Percentiles rank a stretch among this genome's conserved stretches.
phyloP scores from a whole-genome alignment of 805 yeast species.

The Yarrowia hollandica region DNA sequence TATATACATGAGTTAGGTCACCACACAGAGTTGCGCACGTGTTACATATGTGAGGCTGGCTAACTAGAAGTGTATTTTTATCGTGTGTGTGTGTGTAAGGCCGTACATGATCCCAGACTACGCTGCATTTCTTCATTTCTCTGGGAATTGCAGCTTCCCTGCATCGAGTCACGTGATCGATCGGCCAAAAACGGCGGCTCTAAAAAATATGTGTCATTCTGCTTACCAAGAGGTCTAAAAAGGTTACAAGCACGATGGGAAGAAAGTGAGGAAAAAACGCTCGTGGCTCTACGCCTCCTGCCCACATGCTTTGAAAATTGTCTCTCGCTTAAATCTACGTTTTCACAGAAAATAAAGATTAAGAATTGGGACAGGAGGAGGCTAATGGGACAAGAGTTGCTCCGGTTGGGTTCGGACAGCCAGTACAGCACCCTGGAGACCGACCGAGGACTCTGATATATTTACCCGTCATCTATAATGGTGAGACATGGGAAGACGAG shows the following conservation, averaged over 20 bases:
- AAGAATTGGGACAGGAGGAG: slow-evolving; percentile 17
- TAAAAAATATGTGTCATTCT: neutral
- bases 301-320: neutral
- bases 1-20: too few species aligned
- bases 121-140: neutral
- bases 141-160: neutral
- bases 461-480: neutral
- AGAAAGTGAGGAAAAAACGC: neutral
- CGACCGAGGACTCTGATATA: too few species aligned
- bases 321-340: neutral
- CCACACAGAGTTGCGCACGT: slow-evolving; percentile 12
- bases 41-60: slow-evolving; percentile 2
- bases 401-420: neutral
- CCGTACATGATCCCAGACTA: too few species aligned
- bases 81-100: too few species aligned
- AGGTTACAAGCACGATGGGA: slow-evolving; percentile 1
- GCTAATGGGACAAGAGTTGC: slow-evolving; percentile 1
- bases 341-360: slow-evolving; percentile 8
- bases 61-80: neutral
- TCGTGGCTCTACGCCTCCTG: neutral
- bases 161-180: slow-evolving; percentile 12
- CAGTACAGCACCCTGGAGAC: neutral
- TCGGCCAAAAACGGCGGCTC: neutral
- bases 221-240: too few species aligned
- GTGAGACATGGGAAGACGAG: neutral